Conservation (phyloP, 2,329 filamentous ascomycete species). For the Neonectria faginata region DNA sequence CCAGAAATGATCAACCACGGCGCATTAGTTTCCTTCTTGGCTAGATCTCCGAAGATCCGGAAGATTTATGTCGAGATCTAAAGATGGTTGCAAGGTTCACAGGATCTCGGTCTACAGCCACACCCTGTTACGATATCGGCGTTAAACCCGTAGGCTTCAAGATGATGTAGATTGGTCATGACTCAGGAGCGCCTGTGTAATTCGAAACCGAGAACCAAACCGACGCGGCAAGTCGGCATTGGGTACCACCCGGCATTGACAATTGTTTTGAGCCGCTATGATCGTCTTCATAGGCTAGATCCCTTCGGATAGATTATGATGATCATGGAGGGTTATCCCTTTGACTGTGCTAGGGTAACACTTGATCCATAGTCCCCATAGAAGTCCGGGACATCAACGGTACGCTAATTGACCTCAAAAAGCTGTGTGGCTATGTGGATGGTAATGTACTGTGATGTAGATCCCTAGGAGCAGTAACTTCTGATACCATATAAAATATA, state of each 20-base stretch:
- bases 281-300: background rate
- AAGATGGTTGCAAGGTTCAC: background rate
- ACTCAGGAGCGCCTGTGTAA: background rate
- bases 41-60: background rate
- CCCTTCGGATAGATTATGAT: background rate
- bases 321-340: background rate
- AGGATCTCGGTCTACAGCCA: too few species aligned
- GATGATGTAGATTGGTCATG: background rate
- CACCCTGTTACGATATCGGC: too few species aligned
- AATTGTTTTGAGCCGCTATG: background rate
- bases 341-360: too few species aligned
- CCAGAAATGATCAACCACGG: background rate
- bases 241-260: background rate
- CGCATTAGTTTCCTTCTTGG: background rate
- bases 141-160: too few species aligned
- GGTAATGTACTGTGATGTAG: too few species aligned
- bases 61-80: background rate
- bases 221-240: background rate
- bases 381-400: too few species aligned
- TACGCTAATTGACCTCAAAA: too few species aligned
- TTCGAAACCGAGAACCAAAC: background rate
- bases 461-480: too few species aligned
- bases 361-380: too few species aligned
- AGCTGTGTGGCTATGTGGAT: too few species aligned
- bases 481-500: too few species aligned